phyloP scores from a whole-genome alignment of 805 yeast genomes.

The Hyphopichia homilentoma region DNA sequence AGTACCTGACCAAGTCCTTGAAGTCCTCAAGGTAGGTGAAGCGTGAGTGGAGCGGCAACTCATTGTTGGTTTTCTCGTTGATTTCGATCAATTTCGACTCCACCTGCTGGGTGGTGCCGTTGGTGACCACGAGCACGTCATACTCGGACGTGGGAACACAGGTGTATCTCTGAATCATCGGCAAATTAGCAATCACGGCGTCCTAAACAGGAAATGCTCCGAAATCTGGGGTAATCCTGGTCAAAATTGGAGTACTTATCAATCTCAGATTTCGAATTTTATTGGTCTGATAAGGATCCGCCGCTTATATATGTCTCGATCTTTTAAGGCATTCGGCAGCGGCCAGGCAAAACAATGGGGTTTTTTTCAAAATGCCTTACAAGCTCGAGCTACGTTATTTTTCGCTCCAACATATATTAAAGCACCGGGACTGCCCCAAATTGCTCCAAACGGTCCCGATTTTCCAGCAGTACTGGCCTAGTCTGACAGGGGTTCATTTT shows the following conservation, averaged over 20 bases:
- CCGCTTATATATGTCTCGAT: conserved; percentile 5
- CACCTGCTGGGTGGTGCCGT: conserved; percentile 30
- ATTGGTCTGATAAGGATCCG: conserved; percentile 22
- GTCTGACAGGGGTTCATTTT: too few species aligned
- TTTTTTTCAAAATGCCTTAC: too few species aligned
- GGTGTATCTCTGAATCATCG: conserved; percentile 33
- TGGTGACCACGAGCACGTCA: conserved; percentile 32
- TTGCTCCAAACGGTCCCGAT: too few species aligned
- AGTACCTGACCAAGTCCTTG: conserved; percentile 14
- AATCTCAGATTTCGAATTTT: conserved; percentile 5
- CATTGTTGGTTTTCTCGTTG: conserved; percentile 13
- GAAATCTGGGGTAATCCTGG: neutral
- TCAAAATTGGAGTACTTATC: neutral
- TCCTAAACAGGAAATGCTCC: neutral
- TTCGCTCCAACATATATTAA: too few species aligned
- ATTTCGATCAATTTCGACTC: conserved; percentile 21
- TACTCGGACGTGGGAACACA: conserved; percentile 29
- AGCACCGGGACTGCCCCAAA: too few species aligned
- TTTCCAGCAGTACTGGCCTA: too few species aligned
- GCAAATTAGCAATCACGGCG: too few species aligned
- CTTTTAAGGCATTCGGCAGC: conserved; percentile 10
- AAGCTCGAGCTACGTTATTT: too few species aligned
- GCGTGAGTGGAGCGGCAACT: conserved; percentile 17
- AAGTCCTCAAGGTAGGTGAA: conserved; percentile 24
- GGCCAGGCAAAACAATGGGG: too few species aligned